phyloP scores from a whole-genome alignment of 2,329 filamentous ascomycete genomes.

The Nemania abortiva region DNA sequence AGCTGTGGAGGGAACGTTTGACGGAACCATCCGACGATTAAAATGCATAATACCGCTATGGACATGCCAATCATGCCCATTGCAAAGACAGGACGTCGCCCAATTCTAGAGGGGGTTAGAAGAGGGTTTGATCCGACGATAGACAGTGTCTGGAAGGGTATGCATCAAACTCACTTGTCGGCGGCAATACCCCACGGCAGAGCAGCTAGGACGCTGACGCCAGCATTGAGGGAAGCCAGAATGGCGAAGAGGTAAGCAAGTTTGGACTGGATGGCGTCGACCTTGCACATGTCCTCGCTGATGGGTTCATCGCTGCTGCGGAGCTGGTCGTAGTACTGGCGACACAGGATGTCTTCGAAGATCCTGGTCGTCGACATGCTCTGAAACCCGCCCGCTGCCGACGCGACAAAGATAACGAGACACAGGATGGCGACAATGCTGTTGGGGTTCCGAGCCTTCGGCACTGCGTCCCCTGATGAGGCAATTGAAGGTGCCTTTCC shows the following conservation, averaged over 20 bases:
- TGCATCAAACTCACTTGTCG: conserved; percentile 49
- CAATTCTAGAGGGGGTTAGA: conserved; percentile 47
- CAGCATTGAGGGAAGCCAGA: conserved; percentile 48
- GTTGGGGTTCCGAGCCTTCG: conserved; percentile 28
- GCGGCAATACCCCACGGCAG: conserved; percentile 56
- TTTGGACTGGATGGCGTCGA: conserved; percentile 52
- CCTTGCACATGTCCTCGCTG: conserved; percentile 55
- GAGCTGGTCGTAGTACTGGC: conserved; percentile 51
- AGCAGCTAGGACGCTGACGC: conserved; percentile 51
- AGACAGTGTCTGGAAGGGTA: background rate
- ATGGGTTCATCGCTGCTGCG: conserved; percentile 46
- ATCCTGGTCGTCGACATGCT: conserved; percentile 52
- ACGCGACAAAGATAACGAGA: conserved; percentile 49
- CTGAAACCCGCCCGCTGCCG: conserved; percentile 49
- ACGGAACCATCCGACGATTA: conserved; percentile 53
- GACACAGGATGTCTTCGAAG: conserved; percentile 57
- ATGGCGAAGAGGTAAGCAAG: conserved; percentile 54
- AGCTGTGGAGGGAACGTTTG: conserved; percentile 50
- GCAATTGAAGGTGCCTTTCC: conserved; percentile 10
- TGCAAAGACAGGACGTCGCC: conserved; percentile 53
- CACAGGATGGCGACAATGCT: conserved; percentile 49
- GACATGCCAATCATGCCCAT: conserved; percentile 50
- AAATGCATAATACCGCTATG: conserved; percentile 47
- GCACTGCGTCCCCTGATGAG: conserved; percentile 11
- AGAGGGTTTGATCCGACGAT: background rate